Percentiles rank a stretch among this genome's conserved stretches.
phyloP scores from a whole-genome alignment of 805 yeast species.

The Dipodascopsis uninucleata region DNA sequence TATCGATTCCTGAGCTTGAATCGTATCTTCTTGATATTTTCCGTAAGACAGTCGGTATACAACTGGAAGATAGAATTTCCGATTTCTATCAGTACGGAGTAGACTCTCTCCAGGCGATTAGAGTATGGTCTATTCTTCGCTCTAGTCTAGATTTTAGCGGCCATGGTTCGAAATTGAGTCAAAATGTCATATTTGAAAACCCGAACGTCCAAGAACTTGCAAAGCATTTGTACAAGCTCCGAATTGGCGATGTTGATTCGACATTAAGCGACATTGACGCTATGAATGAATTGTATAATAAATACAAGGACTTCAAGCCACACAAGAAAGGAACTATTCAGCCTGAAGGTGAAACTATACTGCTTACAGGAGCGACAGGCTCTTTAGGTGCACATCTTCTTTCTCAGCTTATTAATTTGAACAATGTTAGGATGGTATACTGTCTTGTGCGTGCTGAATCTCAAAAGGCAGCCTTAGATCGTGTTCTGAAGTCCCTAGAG shows the following conservation, averaged over 20 bases:
- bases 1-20: conserved; percentile 2
- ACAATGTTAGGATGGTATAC: conserved; percentile 14
- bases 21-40: conserved; percentile 9
- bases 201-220: conserved; percentile 13
- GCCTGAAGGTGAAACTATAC: conserved; percentile 10
- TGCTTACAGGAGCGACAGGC: conserved; percentile 22
- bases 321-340: conserved; percentile 3
- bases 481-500: conserved; percentile 7
- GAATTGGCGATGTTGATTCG: conserved; percentile 8
- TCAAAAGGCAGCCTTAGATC: conserved; percentile 4
- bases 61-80: conserved; percentile 3
- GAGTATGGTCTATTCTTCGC: conserved; percentile 11
- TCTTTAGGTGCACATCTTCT: conserved; percentile 20
- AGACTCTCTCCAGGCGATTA: conserved; percentile 18
- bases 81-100: conserved; percentile 19
- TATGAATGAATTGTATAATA: conserved; percentile 14
- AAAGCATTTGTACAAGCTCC: conserved; percentile 2
- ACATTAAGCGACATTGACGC: conserved; percentile 4
- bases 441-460: conserved; percentile 21
- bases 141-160: conserved; percentile 15
- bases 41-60: conserved; percentile 3
- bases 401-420: conserved; percentile 3
- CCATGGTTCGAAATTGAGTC: conserved; percentile 7
- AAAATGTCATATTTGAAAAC: conserved; percentile 18
- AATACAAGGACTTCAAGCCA: conserved; percentile 14